A percentile compares a stretch with the other conserved stretches of the same genome.
These are phyloP conservation scores for Polyporus tsugae DNA, from an alignment of 1,284 basidiomycete genomes.

Conservation along the genomic window DNA sequence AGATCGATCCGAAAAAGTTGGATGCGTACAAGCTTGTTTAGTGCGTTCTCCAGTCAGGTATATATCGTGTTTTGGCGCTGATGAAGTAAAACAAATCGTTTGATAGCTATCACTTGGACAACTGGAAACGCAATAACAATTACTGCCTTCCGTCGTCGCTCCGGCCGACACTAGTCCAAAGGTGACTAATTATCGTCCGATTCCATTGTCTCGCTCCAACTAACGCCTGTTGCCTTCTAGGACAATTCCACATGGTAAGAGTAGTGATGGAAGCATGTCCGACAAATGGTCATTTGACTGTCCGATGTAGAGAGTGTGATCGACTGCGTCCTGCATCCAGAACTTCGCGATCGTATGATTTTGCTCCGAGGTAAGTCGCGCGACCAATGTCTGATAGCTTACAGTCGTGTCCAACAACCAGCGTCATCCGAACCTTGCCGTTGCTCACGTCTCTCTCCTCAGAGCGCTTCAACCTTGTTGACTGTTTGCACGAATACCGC, in stretches of 20 bases:
- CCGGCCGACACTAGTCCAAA: constrained; percentile 85
- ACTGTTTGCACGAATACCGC: constrained; percentile 78
- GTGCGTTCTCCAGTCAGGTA: constrained; percentile 47
- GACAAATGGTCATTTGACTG: constrained; percentile 16
- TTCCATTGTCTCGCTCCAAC: background rate
- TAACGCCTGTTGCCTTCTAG: constrained; percentile 50
- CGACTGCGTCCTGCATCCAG: constrained; percentile 87
- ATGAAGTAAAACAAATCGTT: constrained; percentile 5
- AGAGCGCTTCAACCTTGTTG: constrained; percentile 82
- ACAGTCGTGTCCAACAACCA: constrained; percentile 10
- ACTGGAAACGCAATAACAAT: constrained; percentile 79
- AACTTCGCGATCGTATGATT: constrained; percentile 90
- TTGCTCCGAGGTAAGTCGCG: constrained; percentile 73
- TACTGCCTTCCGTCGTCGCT: constrained; percentile 91
- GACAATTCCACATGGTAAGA: constrained; percentile 84
- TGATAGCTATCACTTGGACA: constrained; percentile 83
- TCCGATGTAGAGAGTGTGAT: constrained; percentile 77
- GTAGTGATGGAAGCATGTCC: constrained; percentile 16
- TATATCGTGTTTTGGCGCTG: background rate
- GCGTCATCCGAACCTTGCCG: constrained; percentile 17
- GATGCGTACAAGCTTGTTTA: constrained; percentile 86
- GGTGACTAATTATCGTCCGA: constrained; percentile 47
- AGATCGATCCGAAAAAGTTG: constrained; percentile 64
- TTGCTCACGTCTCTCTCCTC: constrained; percentile 14
- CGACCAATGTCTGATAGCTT: background rate